phyloP scores from a whole-genome alignment of 768 basidiomycete genomes.

The Russula sp. region DNA sequence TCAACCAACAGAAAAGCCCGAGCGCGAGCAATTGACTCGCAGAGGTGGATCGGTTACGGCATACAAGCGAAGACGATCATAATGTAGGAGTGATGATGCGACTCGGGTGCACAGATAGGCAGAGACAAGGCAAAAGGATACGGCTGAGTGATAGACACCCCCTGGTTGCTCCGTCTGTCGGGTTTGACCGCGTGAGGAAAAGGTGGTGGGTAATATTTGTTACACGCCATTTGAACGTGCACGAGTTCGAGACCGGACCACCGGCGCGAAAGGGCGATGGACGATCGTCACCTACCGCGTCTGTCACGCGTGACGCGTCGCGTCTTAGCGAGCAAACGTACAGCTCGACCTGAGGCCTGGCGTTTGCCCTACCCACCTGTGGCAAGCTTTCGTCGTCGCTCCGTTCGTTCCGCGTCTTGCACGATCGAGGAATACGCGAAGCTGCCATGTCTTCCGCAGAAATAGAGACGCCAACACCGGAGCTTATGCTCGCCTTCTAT shows the following conservation, averaged over 20 bases:
- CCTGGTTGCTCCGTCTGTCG: background rate
- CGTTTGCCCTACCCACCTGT: no score
- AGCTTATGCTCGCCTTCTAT: constrained; percentile 77
- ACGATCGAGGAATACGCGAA: background rate
- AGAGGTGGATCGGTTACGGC: background rate
- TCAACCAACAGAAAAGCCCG: background rate
- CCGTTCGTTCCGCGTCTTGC: background rate
- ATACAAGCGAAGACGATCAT: background rate
- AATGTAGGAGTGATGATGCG: background rate
- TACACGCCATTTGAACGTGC: background rate
- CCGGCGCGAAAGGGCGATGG: background rate
- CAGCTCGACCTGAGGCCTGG: no score
- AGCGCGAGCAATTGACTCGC: background rate
- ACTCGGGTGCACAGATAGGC: background rate
- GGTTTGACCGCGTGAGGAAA: background rate
- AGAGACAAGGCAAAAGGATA: background rate
- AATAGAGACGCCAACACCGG: constrained; percentile 35
- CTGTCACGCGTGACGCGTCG: constrained; percentile 17
- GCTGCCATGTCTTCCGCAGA: constrained; percentile 19
- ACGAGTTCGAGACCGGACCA: background rate
- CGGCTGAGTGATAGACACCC: background rate
- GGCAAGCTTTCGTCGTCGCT: background rate
- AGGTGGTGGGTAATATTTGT: background rate
- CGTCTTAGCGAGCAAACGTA: background rate
- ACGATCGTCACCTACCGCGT: constrained; percentile 1